Conservation (phyloP, 2,329 filamentous ascomycete genomes). For the Phialophora macrospora region DNA sequence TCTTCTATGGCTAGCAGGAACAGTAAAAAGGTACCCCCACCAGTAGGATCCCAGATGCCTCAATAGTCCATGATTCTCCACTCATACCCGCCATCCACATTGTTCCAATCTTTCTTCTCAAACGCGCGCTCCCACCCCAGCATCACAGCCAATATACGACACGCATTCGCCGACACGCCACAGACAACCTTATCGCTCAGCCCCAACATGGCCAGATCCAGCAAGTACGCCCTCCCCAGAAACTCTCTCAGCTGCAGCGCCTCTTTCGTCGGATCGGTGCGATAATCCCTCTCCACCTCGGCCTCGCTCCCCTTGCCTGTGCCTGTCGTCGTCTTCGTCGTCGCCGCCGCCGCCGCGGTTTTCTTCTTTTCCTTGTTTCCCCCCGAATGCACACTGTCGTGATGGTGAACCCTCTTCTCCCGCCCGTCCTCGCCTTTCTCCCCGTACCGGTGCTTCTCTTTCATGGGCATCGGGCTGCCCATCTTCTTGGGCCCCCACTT, state of each 20-base stretch:
- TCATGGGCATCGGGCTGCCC: conserved; percentile 32
- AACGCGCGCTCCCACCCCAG: conserved; percentile 78
- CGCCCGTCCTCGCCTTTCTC: conserved; percentile 12
- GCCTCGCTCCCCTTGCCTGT: background rate
- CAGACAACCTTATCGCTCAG: conserved; percentile 74
- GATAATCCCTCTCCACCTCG: conserved; percentile 29
- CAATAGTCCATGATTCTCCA: conserved; percentile 58
- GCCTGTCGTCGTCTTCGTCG: background rate
- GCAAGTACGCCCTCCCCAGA: conserved; percentile 78
- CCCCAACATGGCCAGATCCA: conserved; percentile 77
- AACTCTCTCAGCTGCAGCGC: conserved; percentile 73
- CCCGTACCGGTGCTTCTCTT: conserved; percentile 20
- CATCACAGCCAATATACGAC: conserved; percentile 79
- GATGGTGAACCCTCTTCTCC: conserved; percentile 18
- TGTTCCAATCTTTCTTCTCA: conserved; percentile 68
- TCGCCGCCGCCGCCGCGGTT: too few species aligned
- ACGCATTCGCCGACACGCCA: conserved; percentile 67
- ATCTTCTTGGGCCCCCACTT: conserved; percentile 22
- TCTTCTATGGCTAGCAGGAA: background rate
- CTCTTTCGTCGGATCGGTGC: conserved; percentile 41
- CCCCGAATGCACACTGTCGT: background rate
- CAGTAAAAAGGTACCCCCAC: background rate
- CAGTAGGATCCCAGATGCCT: background rate
- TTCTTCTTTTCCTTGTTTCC: background rate
- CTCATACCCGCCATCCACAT: conserved; percentile 73